Evolutionary conservation across 108 stramenopile species (phyloP), one percentile per base, ranked within the genome.

Genomic region (Seminavis robusta): DNA sequence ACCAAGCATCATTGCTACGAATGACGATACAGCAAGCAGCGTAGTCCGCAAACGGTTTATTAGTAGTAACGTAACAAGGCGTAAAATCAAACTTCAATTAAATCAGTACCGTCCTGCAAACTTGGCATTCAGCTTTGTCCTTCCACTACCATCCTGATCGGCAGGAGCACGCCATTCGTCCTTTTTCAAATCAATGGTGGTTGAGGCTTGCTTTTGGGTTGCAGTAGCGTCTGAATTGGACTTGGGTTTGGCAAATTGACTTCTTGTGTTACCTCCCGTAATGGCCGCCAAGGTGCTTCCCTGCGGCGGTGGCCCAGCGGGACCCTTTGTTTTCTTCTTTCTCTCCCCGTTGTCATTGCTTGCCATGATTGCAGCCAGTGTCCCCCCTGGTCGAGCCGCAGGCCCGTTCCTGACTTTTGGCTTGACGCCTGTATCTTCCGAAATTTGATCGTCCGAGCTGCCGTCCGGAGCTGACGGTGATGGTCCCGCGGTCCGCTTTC

Each of bases 61-160:
- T n/a, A n/a, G n/a, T n/a, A n/a, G n/a, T n/a, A n/a, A n/a, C n/a
- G n/a, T n/a, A n/a, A n/a, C n/a, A n/a, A n/a, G n/a, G n/a, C n/a
- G n/a, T n/a, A n/a, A n/a, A n/a, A n/a, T n/a, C n/a, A n/a, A n/a
- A n/a, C n/a, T n/a, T n/a, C n/a, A n/a, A n/a, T n/a, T n/a, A n/a
- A n/a, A n/a, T n/a, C n/a, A 91, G 49, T 92, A 91, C 45, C 86
- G 59, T n/a, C 86, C 90, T 20, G 77, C 80, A 68, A 92, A 92
- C 49, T 88, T 92, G 16, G 75, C 73, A 69, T 92, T 87, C 42
- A 88, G 55, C 30, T 81, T 74, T 10, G 90, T 88, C 1, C 51
- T 63, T 17, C 90, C 90, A 56, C 83, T 87, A 28, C 86, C 90
- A 59, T 87, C 85, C 70, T 87, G 86, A 55, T 60, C 83, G 3